Evolutionary conservation across 257 asterid species (phyloP).

Genomic region (Nicotiana tabacum): DNA sequence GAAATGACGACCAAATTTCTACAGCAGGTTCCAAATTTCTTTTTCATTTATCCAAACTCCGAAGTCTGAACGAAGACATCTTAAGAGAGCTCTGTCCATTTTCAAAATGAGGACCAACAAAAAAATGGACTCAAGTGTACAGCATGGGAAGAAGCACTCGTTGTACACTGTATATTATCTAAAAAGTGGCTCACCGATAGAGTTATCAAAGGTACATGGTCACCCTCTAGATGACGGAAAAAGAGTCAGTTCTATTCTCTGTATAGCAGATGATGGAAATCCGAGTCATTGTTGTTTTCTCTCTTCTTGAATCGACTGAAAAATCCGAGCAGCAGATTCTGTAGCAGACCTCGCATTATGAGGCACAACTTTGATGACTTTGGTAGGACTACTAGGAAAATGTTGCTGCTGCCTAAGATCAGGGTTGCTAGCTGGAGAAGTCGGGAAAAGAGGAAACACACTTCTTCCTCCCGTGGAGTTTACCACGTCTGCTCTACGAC

Average conservation of each 20-base stretch:
- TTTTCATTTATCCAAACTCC: too few relatives aligned
- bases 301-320: conserved; percentile 78
- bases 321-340: conserved; percentile 85
- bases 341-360: conserved; percentile 66
- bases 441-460: conserved; percentile 48
- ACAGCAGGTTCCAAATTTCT: too few relatives aligned
- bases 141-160: background rate
- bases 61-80: too few relatives aligned
- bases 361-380: conserved; percentile 73
- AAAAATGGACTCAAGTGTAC: too few relatives aligned
- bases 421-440: conserved; percentile 29
- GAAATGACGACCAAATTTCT: too few relatives aligned
- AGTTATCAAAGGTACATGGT: background rate
- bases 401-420: conserved; percentile 8
- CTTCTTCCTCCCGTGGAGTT: conserved; percentile 25
- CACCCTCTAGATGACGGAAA: background rate
- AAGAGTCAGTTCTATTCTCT: too few relatives aligned
- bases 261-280: background rate
- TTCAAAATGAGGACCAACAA: too few relatives aligned
- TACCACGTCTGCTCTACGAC: conserved; percentile 10
- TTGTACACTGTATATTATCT: background rate
- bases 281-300: conserved; percentile 51
- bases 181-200: background rate
- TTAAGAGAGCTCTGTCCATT: too few relatives aligned
- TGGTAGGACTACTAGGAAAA: conserved; percentile 20